phyloP scores from a whole-genome alignment of 441 rosid genomes.

The Omphalea diandra region DNA sequence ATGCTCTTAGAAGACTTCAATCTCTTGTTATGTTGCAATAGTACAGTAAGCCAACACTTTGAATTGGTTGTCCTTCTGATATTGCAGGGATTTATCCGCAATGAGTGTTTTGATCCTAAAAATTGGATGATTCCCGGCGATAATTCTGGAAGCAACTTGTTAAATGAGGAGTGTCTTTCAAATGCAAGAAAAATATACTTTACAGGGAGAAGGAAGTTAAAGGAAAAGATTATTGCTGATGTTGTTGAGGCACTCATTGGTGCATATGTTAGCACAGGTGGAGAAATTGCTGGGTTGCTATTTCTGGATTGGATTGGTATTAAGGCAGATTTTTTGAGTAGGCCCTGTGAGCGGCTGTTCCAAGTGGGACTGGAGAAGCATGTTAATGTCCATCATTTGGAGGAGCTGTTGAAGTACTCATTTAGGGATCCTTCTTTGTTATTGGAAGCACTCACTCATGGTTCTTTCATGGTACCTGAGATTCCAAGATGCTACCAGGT shows the following conservation, averaged over 20 bases:
- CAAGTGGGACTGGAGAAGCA: constrained; percentile 37
- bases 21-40: background rate
- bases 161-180: constrained; percentile 40
- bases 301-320: constrained; percentile 80
- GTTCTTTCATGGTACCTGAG: constrained; percentile 90
- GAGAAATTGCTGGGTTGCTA: constrained; percentile 60
- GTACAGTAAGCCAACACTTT: background rate
- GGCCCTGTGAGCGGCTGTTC: constrained; percentile 35
- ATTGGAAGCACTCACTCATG: constrained; percentile 94
- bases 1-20: background rate
- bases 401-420: constrained; percentile 56
- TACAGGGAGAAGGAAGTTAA: constrained; percentile 42
- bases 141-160: constrained; percentile 32
- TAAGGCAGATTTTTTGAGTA: constrained; percentile 41
- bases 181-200: constrained; percentile 44
- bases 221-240: constrained; percentile 72
- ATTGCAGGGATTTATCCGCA: constrained; percentile 79
- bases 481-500: constrained; percentile 95
- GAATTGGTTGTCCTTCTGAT: background rate
- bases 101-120: constrained; percentile 65
- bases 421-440: constrained; percentile 65
- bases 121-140: constrained; percentile 75
- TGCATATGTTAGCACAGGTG: constrained; percentile 71
- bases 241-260: constrained; percentile 86
- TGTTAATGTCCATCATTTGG: constrained; percentile 45